These are phyloP conservation scores for Penicillium robsamsonii DNA, from an alignment of 495 filamentous ascomycete genomes.

Conservation along the genomic window DNA sequence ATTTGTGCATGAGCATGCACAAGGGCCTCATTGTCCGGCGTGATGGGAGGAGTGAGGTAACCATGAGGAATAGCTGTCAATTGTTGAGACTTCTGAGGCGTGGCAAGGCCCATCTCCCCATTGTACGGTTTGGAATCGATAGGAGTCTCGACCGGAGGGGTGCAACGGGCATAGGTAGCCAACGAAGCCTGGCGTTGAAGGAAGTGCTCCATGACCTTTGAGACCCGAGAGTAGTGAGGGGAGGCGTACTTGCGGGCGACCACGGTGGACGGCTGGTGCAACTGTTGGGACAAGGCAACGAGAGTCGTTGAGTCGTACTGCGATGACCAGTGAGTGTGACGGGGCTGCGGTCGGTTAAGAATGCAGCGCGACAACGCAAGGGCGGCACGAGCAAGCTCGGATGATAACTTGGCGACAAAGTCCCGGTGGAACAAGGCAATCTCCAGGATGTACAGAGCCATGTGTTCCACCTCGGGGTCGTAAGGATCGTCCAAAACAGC, in stretches of 20 bases:
- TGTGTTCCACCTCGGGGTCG: slow-evolving; percentile 87
- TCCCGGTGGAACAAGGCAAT: slow-evolving; percentile 94
- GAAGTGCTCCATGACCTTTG: slow-evolving; percentile 79
- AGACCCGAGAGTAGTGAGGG: slow-evolving; percentile 75
- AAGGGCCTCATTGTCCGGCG: slow-evolving; percentile 76
- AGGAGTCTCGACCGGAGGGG: slow-evolving; percentile 63
- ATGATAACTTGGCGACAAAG: slow-evolving; percentile 86
- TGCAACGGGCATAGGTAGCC: slow-evolving; percentile 64
- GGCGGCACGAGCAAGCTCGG: slow-evolving; percentile 83
- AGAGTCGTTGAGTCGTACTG: slow-evolving; percentile 76
- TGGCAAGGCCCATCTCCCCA: slow-evolving; percentile 59
- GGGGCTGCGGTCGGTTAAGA: slow-evolving; percentile 72
- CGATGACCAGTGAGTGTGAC: slow-evolving; percentile 74
- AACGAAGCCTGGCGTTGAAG: slow-evolving; percentile 78
- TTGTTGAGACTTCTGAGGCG: slow-evolving; percentile 78
- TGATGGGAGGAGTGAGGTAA: slow-evolving; percentile 92
- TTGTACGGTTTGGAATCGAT: slow-evolving; percentile 55
- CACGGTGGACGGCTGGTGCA: slow-evolving; percentile 83
- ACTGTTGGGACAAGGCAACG: slow-evolving; percentile 77
- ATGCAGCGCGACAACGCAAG: slow-evolving; percentile 85
- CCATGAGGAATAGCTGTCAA: slow-evolving; percentile 67
- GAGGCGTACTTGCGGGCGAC: slow-evolving; percentile 86
- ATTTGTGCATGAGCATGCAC: slow-evolving; percentile 26
- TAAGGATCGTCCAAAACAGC: slow-evolving; percentile 60
- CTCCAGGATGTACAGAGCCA: slow-evolving; percentile 91